Evolutionary conservation across 805 yeast genomes (phyloP), one percentile per base, ranked within the genome.

Genomic region (Blastobotrys americana): DNA sequence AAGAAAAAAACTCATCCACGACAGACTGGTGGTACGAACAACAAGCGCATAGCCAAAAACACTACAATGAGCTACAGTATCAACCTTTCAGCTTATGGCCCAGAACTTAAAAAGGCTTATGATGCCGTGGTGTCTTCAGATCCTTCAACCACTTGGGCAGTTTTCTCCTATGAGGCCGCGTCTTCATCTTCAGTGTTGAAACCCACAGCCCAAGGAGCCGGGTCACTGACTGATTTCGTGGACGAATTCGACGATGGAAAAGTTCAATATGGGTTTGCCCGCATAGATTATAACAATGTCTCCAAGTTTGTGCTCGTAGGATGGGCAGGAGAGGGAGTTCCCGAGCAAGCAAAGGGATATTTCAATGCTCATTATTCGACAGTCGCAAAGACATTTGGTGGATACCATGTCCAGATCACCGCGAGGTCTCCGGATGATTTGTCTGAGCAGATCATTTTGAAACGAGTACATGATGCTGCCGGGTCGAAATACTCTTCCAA

Each of bases 351-450:
- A 39, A 66, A 70, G 48, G 69, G 70, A n/a, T 64, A 63, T 42
- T 69, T 69, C 59, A 66, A 61, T 50, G 60, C 72, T 17, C 72
- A 69, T 51, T 61, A 65, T 47, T 54, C 64, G 16, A 46, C 68
- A 2, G 68, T 69, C 13, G 64, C 72, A 10, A 59, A 59, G 43
- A 55, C 61, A 47, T 63, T 69, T 51, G 61, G 58, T 33, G 95
- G 95, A 39, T 93, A 90, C 67, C 98, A 93, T 61, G 89, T 93
- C 44, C 97, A 93, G 66, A 80, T 93, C 53, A 88, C 96, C 40
- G 97, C 97, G n/a, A 80, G 97, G 67, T 95, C 86, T 59, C 71
- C 76, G 36, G 96, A 88, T 58, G 98, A 93, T 63, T 73, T 94
- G 61, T 84, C 86, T 55, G 83, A 84, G 37, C 73, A 73, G 20